Conservation (phyloP, 805 yeast genomes). For the Hanseniaspora lindneri region DNA sequence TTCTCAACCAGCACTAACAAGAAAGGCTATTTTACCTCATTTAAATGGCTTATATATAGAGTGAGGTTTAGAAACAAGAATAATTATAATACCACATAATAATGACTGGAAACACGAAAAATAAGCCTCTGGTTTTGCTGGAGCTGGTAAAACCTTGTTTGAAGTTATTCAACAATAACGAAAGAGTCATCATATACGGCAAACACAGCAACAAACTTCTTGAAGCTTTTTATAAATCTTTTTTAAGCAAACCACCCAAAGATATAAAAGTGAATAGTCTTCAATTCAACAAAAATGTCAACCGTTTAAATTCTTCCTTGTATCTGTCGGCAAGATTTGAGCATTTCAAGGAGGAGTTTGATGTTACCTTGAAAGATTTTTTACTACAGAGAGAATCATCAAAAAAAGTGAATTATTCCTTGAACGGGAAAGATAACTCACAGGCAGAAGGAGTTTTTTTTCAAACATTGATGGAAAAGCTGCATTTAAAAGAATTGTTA, state of each 20-base stretch:
- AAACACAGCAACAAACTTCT: slow-evolving; percentile 1
- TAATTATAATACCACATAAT: not conserved
- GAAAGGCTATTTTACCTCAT: no score
- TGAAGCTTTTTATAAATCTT: not conserved
- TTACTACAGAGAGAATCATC: slow-evolving; percentile 5
- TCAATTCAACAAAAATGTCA: slow-evolving; percentile 11
- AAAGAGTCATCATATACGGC: slow-evolving; percentile 1
- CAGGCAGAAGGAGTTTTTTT: slow-evolving; percentile 32
- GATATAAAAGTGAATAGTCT: slow-evolving; percentile 2
- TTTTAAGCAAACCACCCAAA: not conserved
- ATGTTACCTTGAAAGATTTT: slow-evolving; percentile 28
- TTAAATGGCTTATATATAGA: no score
- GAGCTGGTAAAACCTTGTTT: not conserved
- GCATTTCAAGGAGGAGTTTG: slow-evolving; percentile 71
- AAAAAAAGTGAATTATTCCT: slow-evolving; percentile 1
- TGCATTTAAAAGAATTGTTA: slow-evolving; percentile 46
- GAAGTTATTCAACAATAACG: not conserved
- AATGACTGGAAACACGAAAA: not conserved
- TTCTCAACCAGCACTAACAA: no score
- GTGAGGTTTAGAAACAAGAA: no score
- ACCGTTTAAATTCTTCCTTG: slow-evolving; percentile 31
- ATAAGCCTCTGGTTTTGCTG: not conserved
- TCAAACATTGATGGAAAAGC: slow-evolving; percentile 34
- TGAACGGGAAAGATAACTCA: slow-evolving; percentile 19
- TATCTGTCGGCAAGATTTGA: slow-evolving; percentile 87